Conservation (phyloP, 228 moss, liverwort and hornwort genomes). For the Sphagnum fallax region DNA sequence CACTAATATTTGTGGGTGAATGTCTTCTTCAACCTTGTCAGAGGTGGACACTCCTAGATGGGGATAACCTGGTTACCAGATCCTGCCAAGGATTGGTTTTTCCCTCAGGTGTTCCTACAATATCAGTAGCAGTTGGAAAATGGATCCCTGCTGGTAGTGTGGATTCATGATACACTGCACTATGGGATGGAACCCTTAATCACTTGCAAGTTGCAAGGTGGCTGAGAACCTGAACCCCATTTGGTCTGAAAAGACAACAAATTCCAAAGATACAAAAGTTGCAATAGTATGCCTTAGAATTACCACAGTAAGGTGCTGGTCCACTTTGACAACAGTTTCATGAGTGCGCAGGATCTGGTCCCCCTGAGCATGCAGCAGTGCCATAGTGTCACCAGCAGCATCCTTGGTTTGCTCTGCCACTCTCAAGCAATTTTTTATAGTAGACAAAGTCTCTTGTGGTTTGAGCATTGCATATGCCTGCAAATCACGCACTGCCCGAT, state of each 20-base stretch:
- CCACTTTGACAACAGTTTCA: slow-evolving; percentile 45
- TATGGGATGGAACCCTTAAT: not conserved
- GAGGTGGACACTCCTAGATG: no score
- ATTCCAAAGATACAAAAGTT: no score
- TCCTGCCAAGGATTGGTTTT: no score
- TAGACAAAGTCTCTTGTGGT: slow-evolving; percentile 41
- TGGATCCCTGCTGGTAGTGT: not conserved
- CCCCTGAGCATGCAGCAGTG: slow-evolving; percentile 42
- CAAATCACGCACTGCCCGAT: slow-evolving; percentile 29
- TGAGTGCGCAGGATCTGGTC: slow-evolving; percentile 60
- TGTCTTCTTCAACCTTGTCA: no score
- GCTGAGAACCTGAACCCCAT: not conserved
- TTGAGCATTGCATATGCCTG: slow-evolving; percentile 27
- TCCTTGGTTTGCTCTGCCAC: slow-evolving; percentile 52
- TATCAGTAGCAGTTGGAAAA: no score
- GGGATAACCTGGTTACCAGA: no score
- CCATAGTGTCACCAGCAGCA: slow-evolving; percentile 36
- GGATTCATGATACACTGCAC: not conserved
- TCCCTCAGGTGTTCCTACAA: no score
- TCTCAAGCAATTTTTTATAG: slow-evolving; percentile 34
- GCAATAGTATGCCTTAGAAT: not conserved
- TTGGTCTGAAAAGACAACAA: no score
- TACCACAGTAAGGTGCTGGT: slow-evolving; percentile 53
- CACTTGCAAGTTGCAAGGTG: not conserved
- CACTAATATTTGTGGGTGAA: not conserved